Conservation (phyloP, 441 rosid species). For the Corymbia calophylla region DNA sequence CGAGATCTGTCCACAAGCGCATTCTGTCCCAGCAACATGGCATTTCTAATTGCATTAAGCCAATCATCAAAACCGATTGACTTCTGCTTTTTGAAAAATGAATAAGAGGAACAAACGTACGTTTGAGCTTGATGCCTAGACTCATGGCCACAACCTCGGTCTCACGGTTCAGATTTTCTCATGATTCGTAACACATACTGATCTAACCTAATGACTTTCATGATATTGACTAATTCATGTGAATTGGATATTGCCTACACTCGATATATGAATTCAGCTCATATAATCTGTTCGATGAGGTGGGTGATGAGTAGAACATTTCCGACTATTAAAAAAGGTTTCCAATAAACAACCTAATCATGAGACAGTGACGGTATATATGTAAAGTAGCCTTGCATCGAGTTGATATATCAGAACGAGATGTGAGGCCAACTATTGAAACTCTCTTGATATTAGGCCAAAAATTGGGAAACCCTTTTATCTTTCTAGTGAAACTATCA, state of each 20-base stretch:
- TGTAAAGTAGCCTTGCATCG: accelerated
- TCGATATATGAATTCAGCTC: not conserved
- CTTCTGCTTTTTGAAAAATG: not conserved
- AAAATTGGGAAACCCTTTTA: not conserved
- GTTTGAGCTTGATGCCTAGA: not conserved
- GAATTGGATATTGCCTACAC: accelerated
- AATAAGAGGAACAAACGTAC: not conserved
- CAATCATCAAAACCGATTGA: not conserved
- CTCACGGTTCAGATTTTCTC: not conserved
- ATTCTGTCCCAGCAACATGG: not conserved
- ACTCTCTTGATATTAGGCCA: not conserved
- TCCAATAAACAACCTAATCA: not conserved
- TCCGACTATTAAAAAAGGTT: accelerated
- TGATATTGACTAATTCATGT: not conserved
- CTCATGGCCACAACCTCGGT: not conserved
- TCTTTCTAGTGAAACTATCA: not conserved
- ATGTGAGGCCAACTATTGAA: not conserved
- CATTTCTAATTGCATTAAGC: accelerated
- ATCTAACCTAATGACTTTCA: not conserved
- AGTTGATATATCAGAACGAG: not conserved
- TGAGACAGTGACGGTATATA: not conserved
- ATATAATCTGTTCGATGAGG: not conserved
- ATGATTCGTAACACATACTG: not conserved
- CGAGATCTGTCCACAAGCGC: not conserved
- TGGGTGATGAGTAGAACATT: not conserved